Conservation (phyloP, 169 alveolate genomes). For the Nephromyces sp. region DNA sequence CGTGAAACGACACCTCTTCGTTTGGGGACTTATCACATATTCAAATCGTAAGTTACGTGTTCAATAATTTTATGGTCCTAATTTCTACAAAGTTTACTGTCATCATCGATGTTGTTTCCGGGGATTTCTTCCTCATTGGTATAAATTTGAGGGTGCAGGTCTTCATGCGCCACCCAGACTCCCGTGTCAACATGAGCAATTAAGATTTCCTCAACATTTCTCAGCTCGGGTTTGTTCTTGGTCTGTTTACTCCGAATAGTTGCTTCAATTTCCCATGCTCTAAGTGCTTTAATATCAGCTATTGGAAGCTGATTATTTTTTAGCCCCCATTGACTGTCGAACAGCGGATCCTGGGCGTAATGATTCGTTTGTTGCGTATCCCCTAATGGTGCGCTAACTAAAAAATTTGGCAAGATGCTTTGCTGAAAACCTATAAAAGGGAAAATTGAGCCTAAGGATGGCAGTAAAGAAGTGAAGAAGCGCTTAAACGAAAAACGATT, state of each 20-base stretch:
- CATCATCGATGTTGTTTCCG: conserved; percentile 51
- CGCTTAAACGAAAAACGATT: not conserved
- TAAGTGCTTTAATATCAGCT: not conserved
- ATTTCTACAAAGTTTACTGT: conserved; percentile 19
- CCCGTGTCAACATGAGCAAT: conserved; percentile 58
- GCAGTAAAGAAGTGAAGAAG: not conserved
- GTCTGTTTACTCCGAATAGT: too few relatives aligned
- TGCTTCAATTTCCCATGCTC: not conserved
- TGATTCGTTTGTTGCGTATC: not conserved
- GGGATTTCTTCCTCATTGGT: conserved; percentile 39
- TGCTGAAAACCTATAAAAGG: too few relatives aligned
- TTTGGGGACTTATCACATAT: not conserved
- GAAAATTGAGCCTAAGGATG: not conserved
- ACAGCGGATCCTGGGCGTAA: not conserved
- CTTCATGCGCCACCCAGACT: conserved; percentile 41
- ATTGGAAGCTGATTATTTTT: not conserved
- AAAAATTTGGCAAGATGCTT: too few relatives aligned
- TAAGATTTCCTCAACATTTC: conserved; percentile 21
- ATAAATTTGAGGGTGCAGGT: conserved; percentile 41
- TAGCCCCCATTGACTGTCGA: not conserved
- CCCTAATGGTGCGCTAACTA: not conserved
- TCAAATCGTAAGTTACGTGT: not conserved
- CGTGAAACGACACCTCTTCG: not conserved
- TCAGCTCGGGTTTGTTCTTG: too few relatives aligned
- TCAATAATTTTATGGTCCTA: too few relatives aligned